phyloP scores from a whole-genome alignment of 805 yeast species.

The Wickerhamomyces alni region DNA sequence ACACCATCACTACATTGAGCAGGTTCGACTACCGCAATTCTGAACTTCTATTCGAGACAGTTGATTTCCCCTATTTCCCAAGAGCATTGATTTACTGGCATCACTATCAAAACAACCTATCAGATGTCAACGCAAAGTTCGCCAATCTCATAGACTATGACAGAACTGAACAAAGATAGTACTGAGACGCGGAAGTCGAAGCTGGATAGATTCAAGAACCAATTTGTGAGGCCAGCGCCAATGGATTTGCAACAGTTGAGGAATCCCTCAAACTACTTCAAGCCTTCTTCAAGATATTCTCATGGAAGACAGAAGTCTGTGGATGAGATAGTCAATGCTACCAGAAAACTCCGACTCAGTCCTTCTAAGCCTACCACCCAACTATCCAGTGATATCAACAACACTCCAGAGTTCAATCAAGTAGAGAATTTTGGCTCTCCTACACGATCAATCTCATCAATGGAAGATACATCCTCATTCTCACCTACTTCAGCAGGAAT shows the following conservation, averaged over 20 bases:
- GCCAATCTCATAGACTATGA: neutral
- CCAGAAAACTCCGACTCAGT: neutral
- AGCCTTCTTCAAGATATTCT: neutral
- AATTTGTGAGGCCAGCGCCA: slow-evolving; percentile 5
- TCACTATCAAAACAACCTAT: too few relatives aligned
- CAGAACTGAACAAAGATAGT: neutral
- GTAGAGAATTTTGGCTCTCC: slow-evolving; percentile 18
- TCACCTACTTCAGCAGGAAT: neutral
- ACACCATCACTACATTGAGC: too few relatives aligned
- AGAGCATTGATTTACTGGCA: too few relatives aligned
- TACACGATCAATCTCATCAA: slow-evolving; percentile 13
- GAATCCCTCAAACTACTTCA: slow-evolving; percentile 7
- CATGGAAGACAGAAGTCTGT: slow-evolving; percentile 6
- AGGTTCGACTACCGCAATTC: too few relatives aligned
- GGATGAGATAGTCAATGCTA: slow-evolving; percentile 1
- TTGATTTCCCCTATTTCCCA: too few relatives aligned
- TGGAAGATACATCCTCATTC: neutral
- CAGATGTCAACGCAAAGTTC: neutral
- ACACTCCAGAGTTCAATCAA: slow-evolving; percentile 8
- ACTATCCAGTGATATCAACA: slow-evolving; percentile 2
- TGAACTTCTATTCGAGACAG: too few relatives aligned
- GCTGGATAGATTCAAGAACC: slow-evolving; percentile 7
- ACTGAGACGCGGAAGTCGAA: slow-evolving; percentile 2
- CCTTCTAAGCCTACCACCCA: neutral
- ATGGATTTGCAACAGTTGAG: slow-evolving; percentile 7